phyloP scores from a whole-genome alignment of 108 stramenopile genomes.

The Cyclotella sp. region DNA sequence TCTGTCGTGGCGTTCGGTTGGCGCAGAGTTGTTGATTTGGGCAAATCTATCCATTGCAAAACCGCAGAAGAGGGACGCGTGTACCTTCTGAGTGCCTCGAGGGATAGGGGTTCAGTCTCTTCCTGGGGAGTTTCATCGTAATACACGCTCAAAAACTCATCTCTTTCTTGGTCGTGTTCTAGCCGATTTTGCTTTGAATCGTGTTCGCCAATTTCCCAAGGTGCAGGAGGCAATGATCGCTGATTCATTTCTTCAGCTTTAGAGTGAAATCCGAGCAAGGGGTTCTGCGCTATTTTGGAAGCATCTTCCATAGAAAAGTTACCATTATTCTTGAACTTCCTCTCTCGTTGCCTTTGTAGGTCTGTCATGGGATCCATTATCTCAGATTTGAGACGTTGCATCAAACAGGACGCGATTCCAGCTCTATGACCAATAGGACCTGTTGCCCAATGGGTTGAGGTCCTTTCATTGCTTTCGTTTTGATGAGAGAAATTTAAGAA shows the following conservation, averaged over 20 bases:
- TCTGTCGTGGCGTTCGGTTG: neutral
- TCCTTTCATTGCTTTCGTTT: slow-evolving; percentile 13
- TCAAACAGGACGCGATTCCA: slow-evolving; percentile 76
- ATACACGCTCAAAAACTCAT: slow-evolving; percentile 49
- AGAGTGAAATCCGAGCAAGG: slow-evolving; percentile 30
- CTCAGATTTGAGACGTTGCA: slow-evolving; percentile 63
- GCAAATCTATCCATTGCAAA: slow-evolving; percentile 21
- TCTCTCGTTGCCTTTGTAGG: slow-evolving; percentile 69
- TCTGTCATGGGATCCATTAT: slow-evolving; percentile 74
- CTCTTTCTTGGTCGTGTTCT: slow-evolving; percentile 38
- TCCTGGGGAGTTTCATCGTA: slow-evolving; percentile 4
- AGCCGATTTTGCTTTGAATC: slow-evolving; percentile 28
- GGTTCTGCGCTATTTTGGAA: slow-evolving; percentile 40
- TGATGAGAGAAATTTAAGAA: slow-evolving; percentile 28
- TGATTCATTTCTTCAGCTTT: neutral
- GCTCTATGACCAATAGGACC: slow-evolving; percentile 62
- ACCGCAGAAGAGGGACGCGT: slow-evolving; percentile 38
- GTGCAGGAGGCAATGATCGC: slow-evolving; percentile 42
- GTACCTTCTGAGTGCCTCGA: slow-evolving; percentile 6
- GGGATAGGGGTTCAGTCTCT: neutral
- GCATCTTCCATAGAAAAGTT: no score
- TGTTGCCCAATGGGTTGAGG: slow-evolving; percentile 37
- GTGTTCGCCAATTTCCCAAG: slow-evolving; percentile 50
- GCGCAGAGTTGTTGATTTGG: slow-evolving; percentile 2
- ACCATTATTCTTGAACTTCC: slow-evolving; percentile 11